Evolutionary conservation across 2,329 filamentous ascomycete species (phyloP).

Genomic region (Alternaria ethzedia): DNA sequence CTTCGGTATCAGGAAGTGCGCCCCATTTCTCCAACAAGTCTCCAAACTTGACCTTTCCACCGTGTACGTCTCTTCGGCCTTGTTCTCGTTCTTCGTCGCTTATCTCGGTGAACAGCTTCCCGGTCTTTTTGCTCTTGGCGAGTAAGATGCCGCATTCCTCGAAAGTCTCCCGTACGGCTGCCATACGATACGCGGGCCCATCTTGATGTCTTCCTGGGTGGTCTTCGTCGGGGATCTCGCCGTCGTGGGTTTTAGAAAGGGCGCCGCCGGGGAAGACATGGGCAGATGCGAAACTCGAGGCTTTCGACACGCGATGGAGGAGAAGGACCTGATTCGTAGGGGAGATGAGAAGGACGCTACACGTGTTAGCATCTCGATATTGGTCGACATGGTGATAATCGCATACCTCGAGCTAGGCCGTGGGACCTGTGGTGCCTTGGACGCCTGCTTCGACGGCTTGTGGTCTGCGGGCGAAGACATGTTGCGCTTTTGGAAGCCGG

Average conservation of each 20-base stretch:
- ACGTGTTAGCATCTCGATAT: neutral
- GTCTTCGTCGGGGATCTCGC: constrained; percentile 58
- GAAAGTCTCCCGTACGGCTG: constrained; percentile 88
- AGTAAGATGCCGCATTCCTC: constrained; percentile 93
- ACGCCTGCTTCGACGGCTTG: constrained; percentile 34
- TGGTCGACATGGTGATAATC: neutral
- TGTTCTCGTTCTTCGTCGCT: constrained; percentile 65
- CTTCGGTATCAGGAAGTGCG: constrained; percentile 69
- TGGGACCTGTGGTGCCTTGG: constrained; percentile 55
- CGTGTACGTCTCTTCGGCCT: constrained; percentile 73
- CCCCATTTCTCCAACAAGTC: constrained; percentile 68
- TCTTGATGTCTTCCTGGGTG: constrained; percentile 70
- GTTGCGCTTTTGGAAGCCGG: constrained; percentile 15
- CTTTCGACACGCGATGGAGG: constrained; percentile 82
- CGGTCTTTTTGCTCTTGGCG: constrained; percentile 61
- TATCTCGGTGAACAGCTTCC: constrained; percentile 65
- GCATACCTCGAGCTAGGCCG: constrained; percentile 69
- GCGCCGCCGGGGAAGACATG: constrained; percentile 96
- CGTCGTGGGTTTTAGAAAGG: constrained; percentile 79
- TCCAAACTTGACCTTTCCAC: constrained; percentile 67
- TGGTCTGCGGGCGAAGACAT: constrained; percentile 46
- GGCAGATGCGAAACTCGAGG: constrained; percentile 83
- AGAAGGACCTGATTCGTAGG: constrained; percentile 86
- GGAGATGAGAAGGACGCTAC: constrained; percentile 82
- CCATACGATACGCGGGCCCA: constrained; percentile 75